Base-by-base conservation (phyloP, 352 stramenopile genomes). In the Pythium inflatum region DNA sequence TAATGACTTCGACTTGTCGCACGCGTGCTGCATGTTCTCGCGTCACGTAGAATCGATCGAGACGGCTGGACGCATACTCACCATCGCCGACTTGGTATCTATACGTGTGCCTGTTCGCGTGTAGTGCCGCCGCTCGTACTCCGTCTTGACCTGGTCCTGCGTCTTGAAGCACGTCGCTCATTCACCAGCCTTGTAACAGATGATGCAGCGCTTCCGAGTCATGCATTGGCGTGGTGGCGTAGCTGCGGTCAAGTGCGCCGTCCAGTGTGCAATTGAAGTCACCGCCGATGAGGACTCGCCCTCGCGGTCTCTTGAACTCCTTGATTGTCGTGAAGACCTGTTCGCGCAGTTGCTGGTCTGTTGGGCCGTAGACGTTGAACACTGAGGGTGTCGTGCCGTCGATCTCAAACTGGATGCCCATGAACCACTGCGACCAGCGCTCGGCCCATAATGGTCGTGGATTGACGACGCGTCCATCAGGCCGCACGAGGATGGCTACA, bases 231-330 rank as follows among this genome's bases (percentile, higher is more conserved):
- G 4, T 2, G 7, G 24, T 12, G 2, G 20, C 0, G 22, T 28
- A 24, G 20, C 40, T 55, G 14, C 56, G 38, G 28, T 64, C 56
- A 4, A 64, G 25, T 30, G 27, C 56, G 2, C 25, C 38, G n/a
- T 65, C 45, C 3, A 65, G 57, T 2, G 57, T 65, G 43, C 57
- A 65, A 18, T 65, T 65, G 57, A 65, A 65, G 28, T 65, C 57
- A 5, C 57, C 57, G 0, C 25, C 48, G 25, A 56, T 2, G 25
- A 56, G 3, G 48, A 56, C 14, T 7, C 25, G 25, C 48, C 7
- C 41, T 13, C 7, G 11, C n/a, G 41, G 41, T 27, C 20, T 16
- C 36, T 43, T 16, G 16, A 43, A 16, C 36, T 43, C 9, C 36
- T 25, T 27, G 41, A 16, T 56, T 27, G 28, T 43, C 30, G 28